Conservation (phyloP, 352 stramenopile species). For the Aphanomyces cochlioides region DNA sequence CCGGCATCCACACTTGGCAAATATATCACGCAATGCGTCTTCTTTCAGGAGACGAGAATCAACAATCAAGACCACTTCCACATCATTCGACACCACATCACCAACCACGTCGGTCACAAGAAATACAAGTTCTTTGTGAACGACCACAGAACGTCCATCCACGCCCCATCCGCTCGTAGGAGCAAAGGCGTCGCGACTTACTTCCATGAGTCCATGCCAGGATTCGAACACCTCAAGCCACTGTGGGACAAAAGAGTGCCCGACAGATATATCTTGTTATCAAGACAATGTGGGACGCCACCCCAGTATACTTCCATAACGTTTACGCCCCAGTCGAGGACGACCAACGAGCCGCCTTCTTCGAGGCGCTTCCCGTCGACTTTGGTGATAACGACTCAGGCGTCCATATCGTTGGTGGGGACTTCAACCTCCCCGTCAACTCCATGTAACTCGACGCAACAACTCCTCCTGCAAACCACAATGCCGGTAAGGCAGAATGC, state of each 20-base stretch:
- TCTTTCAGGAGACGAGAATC: constrained; percentile 22
- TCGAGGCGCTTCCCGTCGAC: not conserved
- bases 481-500: not conserved
- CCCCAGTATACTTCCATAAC: constrained; percentile 14
- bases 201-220: constrained; percentile 7
- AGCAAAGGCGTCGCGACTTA: not conserved
- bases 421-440: not conserved
- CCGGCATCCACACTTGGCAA: not conserved
- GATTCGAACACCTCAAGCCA: not conserved
- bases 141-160: too few relatives aligned
- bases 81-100: constrained; percentile 13
- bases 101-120: not conserved
- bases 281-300: not conserved
- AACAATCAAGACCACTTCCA: constrained; percentile 3
- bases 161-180: too few relatives aligned
- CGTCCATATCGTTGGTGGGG: not conserved
- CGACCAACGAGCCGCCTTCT: not conserved
- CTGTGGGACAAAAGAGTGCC: not conserved
- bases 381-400: not conserved
- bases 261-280: constrained; percentile 3
- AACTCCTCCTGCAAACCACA: not conserved
- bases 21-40: not conserved
- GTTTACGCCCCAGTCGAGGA: not conserved
- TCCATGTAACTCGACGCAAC: not conserved
- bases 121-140: too few relatives aligned